Evolutionary conservation across 148 eudicot species (phyloP).

Genomic region (Pharnaceum exiguum): DNA sequence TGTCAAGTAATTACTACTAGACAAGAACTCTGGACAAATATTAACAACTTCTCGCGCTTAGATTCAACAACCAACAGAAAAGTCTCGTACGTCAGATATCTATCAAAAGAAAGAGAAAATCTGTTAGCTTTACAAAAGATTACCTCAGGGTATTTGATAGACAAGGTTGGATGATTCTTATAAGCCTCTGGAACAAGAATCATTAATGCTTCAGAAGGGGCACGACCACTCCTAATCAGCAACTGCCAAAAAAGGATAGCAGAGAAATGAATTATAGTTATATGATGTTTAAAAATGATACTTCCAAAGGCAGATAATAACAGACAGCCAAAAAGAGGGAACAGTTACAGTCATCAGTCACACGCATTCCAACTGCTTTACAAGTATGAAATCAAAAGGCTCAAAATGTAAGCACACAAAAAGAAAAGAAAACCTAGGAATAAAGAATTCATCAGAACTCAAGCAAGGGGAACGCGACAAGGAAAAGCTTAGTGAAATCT

Average conservation of each 20-base stretch:
- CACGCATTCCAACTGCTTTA: no score
- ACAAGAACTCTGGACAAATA: no score
- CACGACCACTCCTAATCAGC: slow-evolving; percentile 92
- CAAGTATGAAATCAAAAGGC: no score
- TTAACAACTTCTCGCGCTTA: no score
- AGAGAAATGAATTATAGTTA: neutral
- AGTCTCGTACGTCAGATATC: neutral
- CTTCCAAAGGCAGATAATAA: no score
- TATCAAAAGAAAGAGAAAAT: slow-evolving; percentile 2
- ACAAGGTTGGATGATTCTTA: slow-evolving; percentile 88
- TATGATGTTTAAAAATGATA: neutral
- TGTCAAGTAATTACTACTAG: no score
- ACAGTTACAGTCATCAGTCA: no score
- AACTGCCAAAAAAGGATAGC: slow-evolving; percentile 40
- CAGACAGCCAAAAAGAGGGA: no score
- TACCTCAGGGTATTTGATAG: slow-evolving; percentile 96
- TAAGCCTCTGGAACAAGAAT: slow-evolving; percentile 98
- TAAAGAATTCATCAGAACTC: neutral
- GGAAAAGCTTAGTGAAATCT: neutral
- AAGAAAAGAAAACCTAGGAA: neutral
- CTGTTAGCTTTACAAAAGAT: neutral
- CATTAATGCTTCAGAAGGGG: slow-evolving; percentile 92
- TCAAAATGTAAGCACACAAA: no score
- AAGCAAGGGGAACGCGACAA: neutral
- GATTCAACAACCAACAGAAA: neutral